phyloP scores from a whole-genome alignment of 495 filamentous ascomycete species.

The Darksidea phi region DNA sequence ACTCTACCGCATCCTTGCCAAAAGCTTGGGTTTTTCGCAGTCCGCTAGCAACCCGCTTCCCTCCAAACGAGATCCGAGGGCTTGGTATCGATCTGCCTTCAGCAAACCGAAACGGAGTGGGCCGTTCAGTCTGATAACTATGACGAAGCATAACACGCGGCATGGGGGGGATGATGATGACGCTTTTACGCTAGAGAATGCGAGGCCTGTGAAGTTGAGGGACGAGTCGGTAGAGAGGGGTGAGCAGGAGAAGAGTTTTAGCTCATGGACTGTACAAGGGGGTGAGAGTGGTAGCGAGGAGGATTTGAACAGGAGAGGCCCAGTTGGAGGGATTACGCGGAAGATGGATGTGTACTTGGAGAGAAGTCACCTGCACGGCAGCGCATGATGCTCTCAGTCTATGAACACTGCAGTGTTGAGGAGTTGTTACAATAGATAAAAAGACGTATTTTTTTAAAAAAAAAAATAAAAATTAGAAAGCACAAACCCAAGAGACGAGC shows the following conservation, averaged over 20 bases:
- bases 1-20: constrained; percentile 6
- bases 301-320: constrained; percentile 9
- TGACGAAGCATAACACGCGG: background rate
- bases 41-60: background rate
- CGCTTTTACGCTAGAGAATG: constrained; percentile 4
- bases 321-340: constrained; percentile 14
- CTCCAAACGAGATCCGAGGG: background rate
- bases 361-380: background rate
- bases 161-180: constrained; percentile 1
- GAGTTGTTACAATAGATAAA: too few relatives aligned
- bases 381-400: too few relatives aligned
- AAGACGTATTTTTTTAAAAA: too few relatives aligned
- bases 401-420: too few relatives aligned
- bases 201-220: constrained; percentile 6
- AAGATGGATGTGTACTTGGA: constrained; percentile 17
- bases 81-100: background rate
- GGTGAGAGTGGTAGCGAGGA: constrained; percentile 20
- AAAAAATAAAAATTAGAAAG: too few relatives aligned
- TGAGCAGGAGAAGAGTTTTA: constrained; percentile 12
- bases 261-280: constrained; percentile 10
- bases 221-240: constrained; percentile 1
- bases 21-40: constrained; percentile 11
- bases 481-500: too few relatives aligned
- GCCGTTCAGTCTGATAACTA: constrained; percentile 12
- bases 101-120: background rate